Evolutionary conservation across 192 early-diverging fungal genomes (phyloP), one percentile per base, ranked within the genome.

Genomic region (Coemansia sp.): DNA sequence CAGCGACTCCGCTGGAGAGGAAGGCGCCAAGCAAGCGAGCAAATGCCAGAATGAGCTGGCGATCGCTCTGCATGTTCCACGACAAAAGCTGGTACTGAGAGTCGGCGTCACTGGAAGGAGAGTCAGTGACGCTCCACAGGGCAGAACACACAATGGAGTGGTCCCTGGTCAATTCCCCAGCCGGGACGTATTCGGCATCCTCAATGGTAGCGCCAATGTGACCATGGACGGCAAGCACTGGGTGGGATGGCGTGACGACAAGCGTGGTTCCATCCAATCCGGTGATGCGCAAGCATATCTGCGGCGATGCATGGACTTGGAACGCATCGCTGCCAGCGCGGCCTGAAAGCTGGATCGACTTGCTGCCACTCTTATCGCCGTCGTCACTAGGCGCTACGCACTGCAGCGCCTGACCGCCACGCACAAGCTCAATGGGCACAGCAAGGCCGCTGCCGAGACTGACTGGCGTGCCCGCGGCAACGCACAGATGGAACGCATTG

Each of bases 401-500:
- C 61, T 80, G 82, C 45, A 84, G 35, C 2, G 50, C 35, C 18
- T 68, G 63, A 20, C 63, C 67, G 24, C 50, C 52, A 55, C 66
- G 49, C n/a, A 80, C 63, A n/a, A 35, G 58, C 69, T 84, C 82
- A 47, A 84, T 78, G 9, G 77, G 74, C 30, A 80, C 53, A 1
- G 82, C 65, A 12, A 81, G 74, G 2, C 84, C 84, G 15, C 30
- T 69, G 12, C 69, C 76, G 38, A 82, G 65, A 18, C 70, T 70
- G 40, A 85, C 78, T 4, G 74, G 73, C 13, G 84, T 85, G 13
- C 84, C 84, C 27, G 68, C 70, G 7, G 84, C 84, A 27, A 85
- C 65, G 47, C 87, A 89, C 79, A 96, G 81, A 69, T 99, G 97
- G 86, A 98, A 98, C 2, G 97, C 94, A 66, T 98, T 97, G 64